Evolutionary conservation across 257 asterid species (phyloP).

Genomic region (Coffea canephora): DNA sequence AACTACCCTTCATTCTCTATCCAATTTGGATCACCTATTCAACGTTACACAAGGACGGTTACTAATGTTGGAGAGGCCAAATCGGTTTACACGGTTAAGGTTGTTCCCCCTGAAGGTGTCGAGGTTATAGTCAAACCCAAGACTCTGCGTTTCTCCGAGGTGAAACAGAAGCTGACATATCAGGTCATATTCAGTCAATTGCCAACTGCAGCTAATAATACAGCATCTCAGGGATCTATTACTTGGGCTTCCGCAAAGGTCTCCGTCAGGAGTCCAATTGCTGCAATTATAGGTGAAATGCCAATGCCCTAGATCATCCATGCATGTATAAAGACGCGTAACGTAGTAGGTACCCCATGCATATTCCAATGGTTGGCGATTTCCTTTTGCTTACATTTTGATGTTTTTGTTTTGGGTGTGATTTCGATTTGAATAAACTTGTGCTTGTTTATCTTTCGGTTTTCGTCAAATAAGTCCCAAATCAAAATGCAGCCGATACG

Average conservation of each 20-base stretch:
- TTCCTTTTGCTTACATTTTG: too few species aligned
- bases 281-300: too few species aligned
- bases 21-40: background rate
- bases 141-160: background rate
- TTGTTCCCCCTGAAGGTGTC: constrained; percentile 8
- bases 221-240: constrained; percentile 8
- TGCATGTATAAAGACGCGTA: too few species aligned
- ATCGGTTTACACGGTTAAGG: constrained; percentile 5
- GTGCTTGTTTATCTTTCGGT: too few species aligned
- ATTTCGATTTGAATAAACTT: too few species aligned
- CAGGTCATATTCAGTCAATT: constrained; percentile 7
- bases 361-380: too few species aligned
- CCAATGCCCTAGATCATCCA: too few species aligned
- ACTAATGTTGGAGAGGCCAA: constrained; percentile 19
- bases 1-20: constrained; percentile 22
- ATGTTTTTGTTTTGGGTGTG: too few species aligned
- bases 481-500: too few species aligned
- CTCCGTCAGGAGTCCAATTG: constrained; percentile 13
- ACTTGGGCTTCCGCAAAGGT: constrained; percentile 14
- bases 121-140: constrained; percentile 3
- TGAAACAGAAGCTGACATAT: constrained; percentile 16
- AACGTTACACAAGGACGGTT: constrained; percentile 11
- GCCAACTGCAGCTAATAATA: background rate
- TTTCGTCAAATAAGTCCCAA: too few species aligned
- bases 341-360: too few species aligned